Conservation (phyloP, 2,329 filamentous ascomycete species). For the Nemania diffusa region DNA sequence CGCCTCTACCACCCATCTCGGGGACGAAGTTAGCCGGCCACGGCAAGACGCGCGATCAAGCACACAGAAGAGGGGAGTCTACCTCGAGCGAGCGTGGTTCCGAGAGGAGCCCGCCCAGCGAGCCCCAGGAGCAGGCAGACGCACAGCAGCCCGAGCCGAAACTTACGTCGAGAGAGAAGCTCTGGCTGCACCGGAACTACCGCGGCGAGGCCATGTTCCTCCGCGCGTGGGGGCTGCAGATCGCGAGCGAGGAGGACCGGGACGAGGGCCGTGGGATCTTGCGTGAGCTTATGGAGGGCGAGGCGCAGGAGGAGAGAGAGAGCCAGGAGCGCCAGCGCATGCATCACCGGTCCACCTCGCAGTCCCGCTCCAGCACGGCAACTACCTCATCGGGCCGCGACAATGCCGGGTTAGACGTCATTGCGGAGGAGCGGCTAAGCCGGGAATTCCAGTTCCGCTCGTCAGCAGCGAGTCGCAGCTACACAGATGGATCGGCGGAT, state of each 20-base stretch:
- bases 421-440: constrained; percentile 39
- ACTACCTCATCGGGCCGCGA: constrained; percentile 29
- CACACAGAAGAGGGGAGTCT: constrained; percentile 22
- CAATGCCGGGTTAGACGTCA: constrained; percentile 34
- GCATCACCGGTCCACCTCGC: constrained; percentile 24
- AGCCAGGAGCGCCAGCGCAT: constrained; percentile 27
- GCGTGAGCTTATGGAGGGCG: constrained; percentile 43
- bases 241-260: constrained; percentile 42
- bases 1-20: constrained; percentile 37
- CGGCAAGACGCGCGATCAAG: constrained; percentile 28
- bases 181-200: constrained; percentile 47
- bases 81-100: constrained; percentile 18
- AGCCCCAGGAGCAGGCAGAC: constrained; percentile 17
- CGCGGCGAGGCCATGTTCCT: constrained; percentile 46
- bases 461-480: constrained; percentile 8
- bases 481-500: not conserved
- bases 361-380: constrained; percentile 27
- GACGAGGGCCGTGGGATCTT: constrained; percentile 42
- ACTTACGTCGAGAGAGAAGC: constrained; percentile 41
- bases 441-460: constrained; percentile 26
- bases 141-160: constrained; percentile 24
- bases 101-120: constrained; percentile 21
- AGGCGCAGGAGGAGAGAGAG: constrained; percentile 38
- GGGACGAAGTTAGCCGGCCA: constrained; percentile 22
- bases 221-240: constrained; percentile 44